A percentile compares a stretch with the other conserved stretches of the same genome.
Conservation (phyloP, 148 eudicot genomes). For the Gaultheria prostrata region DNA sequence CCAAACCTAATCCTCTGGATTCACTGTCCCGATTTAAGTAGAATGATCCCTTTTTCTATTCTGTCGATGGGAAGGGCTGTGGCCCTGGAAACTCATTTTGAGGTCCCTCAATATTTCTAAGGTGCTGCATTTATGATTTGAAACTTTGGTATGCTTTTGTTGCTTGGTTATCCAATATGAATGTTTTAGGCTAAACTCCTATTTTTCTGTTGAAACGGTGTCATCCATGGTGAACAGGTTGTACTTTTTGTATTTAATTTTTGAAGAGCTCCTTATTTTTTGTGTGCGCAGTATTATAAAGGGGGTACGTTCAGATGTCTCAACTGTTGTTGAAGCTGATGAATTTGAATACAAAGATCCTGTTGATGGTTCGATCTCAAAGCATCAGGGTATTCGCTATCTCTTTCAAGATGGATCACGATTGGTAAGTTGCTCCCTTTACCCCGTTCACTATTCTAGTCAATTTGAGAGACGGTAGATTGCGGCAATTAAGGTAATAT, state of each 20-base stretch:
- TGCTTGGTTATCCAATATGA: background rate
- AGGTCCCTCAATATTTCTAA: background rate
- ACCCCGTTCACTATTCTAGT: background rate
- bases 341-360: constrained; percentile 97
- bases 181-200: background rate
- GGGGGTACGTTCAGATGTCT: constrained; percentile 59
- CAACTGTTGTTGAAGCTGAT: constrained; percentile 68
- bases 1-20: background rate
- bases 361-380: constrained; percentile 89
- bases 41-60: background rate
- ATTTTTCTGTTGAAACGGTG: background rate
- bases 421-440: constrained; percentile 49
- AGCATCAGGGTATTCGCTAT: constrained; percentile 94
- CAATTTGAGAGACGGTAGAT: background rate
- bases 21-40: background rate
- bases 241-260: background rate
- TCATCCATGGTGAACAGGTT: background rate
- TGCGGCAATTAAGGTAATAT: background rate
- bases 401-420: constrained; percentile 93
- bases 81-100: background rate
- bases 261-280: constrained; percentile 7
- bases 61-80: background rate
- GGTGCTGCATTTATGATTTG: background rate
- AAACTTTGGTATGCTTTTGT: background rate
- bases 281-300: constrained; percentile 42